phyloP scores from a whole-genome alignment of 805 yeast genomes.

The Starmerella sp. region DNA sequence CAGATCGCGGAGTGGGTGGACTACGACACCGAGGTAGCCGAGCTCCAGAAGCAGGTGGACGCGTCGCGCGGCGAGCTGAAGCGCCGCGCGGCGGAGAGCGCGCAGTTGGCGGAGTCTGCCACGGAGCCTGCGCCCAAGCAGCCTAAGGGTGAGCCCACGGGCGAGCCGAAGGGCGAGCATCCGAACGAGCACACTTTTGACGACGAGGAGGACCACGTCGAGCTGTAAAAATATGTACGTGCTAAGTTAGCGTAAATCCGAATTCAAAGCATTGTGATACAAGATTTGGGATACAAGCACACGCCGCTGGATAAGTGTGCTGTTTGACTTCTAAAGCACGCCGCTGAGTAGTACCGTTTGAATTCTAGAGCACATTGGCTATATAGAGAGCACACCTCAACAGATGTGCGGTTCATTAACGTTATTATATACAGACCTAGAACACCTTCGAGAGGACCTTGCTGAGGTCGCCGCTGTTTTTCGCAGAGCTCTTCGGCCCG shows the following conservation, averaged over 20 bases:
- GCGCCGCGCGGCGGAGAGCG: background rate
- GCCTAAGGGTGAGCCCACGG: background rate
- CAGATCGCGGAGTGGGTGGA: constrained; percentile 67
- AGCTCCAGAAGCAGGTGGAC: constrained; percentile 14
- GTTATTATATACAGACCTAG: background rate
- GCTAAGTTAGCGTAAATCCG: too few relatives aligned
- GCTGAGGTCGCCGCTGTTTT: constrained; percentile 11
- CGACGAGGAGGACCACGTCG: background rate
- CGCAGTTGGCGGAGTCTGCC: background rate
- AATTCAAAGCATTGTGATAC: too few relatives aligned
- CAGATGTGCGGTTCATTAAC: too few relatives aligned
- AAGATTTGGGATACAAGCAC: too few relatives aligned
- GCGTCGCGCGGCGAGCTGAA: background rate
- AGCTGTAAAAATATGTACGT: background rate
- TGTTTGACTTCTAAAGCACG: too few relatives aligned
- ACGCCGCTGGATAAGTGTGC: background rate
- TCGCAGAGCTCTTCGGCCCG: background rate
- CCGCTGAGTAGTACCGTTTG: too few relatives aligned
- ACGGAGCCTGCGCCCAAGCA: background rate
- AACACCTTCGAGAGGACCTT: constrained; percentile 22
- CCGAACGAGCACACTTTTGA: background rate
- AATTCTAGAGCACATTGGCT: too few relatives aligned
- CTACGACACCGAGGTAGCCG: constrained; percentile 47
- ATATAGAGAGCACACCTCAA: too few relatives aligned
- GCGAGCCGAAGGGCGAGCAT: background rate